A percentile compares a stretch with the other conserved stretches of the same genome.
These are phyloP conservation scores for Chiua virens DNA, from an alignment of 768 basidiomycete species.

Conservation along the genomic window DNA sequence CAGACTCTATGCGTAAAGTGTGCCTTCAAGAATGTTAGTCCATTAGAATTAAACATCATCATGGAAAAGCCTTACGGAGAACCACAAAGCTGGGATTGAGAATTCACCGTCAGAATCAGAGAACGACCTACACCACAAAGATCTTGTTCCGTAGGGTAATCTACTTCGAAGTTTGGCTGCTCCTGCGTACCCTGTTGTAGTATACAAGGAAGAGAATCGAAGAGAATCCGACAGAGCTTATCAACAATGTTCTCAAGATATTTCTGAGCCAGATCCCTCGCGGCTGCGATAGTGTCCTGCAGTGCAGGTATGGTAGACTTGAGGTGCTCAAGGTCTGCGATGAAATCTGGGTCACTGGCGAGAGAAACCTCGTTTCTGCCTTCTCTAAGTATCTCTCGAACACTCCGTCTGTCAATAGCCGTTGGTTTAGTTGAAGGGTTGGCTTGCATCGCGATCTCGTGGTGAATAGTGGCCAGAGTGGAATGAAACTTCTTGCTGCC, in stretches of 20 bases:
- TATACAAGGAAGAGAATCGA: conserved; percentile 6
- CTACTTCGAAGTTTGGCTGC: conserved; percentile 16
- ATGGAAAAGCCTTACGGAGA: conserved; percentile 14
- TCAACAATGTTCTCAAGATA: conserved; percentile 17
- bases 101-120: conserved; percentile 19
- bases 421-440: conserved; percentile 10
- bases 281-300: conserved; percentile 10
- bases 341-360: conserved; percentile 20
- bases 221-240: conserved; percentile 16
- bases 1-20: conserved; percentile 14
- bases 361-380: conserved; percentile 20
- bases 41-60: neutral
- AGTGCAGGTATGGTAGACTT: conserved; percentile 10
- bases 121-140: conserved; percentile 11
- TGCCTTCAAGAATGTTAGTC: conserved; percentile 6
- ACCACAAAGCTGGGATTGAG: conserved; percentile 13
- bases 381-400: conserved; percentile 23
- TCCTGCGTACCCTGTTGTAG: conserved; percentile 18
- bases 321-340: conserved; percentile 22
- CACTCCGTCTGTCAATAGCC: conserved; percentile 3
- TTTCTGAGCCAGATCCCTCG: conserved; percentile 18
- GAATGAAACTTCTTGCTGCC: conserved; percentile 9
- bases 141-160: conserved; percentile 11
- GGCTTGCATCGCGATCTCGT: conserved; percentile 1
- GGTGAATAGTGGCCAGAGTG: conserved; percentile 21